phyloP scores from a whole-genome alignment of 805 yeast genomes.

The Starmerella vaccinii region DNA sequence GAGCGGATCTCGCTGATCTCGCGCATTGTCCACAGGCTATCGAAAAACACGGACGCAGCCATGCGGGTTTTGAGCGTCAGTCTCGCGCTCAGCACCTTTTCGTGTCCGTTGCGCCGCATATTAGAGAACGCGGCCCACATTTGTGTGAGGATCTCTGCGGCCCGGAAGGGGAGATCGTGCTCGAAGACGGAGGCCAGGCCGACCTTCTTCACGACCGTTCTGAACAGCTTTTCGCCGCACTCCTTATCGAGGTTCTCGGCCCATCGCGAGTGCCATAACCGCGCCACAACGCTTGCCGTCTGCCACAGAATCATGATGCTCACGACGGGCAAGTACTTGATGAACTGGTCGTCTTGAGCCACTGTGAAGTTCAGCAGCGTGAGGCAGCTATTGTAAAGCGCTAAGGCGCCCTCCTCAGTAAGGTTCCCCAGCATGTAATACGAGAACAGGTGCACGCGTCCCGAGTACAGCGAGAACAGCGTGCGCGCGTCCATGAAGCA shows the following conservation, averaged over 20 bases:
- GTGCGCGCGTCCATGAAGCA: conserved; percentile 51
- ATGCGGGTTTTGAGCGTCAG: conserved; percentile 61
- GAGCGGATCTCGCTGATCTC: conserved; percentile 72
- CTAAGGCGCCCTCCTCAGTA: conserved; percentile 42
- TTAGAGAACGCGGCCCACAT: conserved; percentile 81
- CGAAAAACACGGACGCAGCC: conserved; percentile 90
- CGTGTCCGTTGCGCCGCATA: conserved; percentile 38
- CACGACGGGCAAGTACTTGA: conserved; percentile 67
- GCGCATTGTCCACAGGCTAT: conserved; percentile 71
- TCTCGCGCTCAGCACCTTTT: conserved; percentile 24
- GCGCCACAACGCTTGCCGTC: conserved; percentile 73
- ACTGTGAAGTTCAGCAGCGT: conserved; percentile 59
- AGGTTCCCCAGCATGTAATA: conserved; percentile 65
- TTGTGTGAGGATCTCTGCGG: conserved; percentile 87
- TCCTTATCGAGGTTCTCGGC: conserved; percentile 55
- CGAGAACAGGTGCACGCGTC: conserved; percentile 72
- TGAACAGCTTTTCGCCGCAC: conserved; percentile 53
- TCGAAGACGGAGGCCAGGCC: conserved; percentile 74
- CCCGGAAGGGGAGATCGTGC: conserved; percentile 86
- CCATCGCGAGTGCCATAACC: conserved; percentile 66
- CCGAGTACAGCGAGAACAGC: conserved; percentile 54
- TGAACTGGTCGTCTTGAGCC: conserved; percentile 49
- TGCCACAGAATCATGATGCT: conserved; percentile 83
- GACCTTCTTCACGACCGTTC: conserved; percentile 37
- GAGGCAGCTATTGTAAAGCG: conserved; percentile 70